Evolutionary conservation across 257 asterid genomes (phyloP).

Genomic region (Dorcoceras hygrometricum): DNA sequence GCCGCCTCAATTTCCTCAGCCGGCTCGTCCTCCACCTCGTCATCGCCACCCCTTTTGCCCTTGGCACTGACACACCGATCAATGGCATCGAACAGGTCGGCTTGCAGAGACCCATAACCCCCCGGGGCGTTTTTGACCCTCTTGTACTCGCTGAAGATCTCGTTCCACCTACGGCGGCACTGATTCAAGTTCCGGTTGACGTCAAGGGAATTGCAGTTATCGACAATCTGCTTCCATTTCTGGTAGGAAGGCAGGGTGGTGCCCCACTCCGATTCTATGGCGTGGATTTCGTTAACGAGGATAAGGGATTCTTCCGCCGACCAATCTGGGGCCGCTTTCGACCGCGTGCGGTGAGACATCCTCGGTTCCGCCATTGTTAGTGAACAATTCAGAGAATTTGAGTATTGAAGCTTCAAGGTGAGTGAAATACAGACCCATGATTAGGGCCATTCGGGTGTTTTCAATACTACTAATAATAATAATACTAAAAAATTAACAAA

Average conservation of each 20-base stretch:
- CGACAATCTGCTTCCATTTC: conserved; percentile 93
- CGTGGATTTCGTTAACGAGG: conserved; percentile 64
- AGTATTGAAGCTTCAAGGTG: too few species aligned
- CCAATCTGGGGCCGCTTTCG: conserved; percentile 88
- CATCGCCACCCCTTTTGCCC: conserved; percentile 23
- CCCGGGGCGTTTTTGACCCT: conserved; percentile 35
- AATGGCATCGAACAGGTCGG: conserved; percentile 54
- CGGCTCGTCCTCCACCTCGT: conserved; percentile 12
- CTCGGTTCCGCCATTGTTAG: conserved; percentile 40
- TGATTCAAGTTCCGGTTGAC: conserved; percentile 70
- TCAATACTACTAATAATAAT: too few species aligned
- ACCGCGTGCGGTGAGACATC: conserved; percentile 75
- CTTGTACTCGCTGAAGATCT: conserved; percentile 43
- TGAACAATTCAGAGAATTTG: background rate
- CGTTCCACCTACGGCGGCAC: conserved; percentile 76
- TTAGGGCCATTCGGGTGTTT: too few species aligned
- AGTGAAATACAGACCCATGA: too few species aligned
- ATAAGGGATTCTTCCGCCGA: conserved; percentile 54
- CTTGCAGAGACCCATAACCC: conserved; percentile 34
- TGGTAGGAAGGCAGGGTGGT: conserved; percentile 73
- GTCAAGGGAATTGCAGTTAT: conserved; percentile 67
- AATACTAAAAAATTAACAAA: too few species aligned
- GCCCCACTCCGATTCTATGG: conserved; percentile 80
- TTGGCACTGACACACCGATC: conserved; percentile 36
- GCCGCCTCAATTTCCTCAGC: conserved; percentile 25